Evolutionary conservation across 257 asterid species (phyloP), one percentile per base, ranked within the genome.

Genomic region (Mentha longifolia): DNA sequence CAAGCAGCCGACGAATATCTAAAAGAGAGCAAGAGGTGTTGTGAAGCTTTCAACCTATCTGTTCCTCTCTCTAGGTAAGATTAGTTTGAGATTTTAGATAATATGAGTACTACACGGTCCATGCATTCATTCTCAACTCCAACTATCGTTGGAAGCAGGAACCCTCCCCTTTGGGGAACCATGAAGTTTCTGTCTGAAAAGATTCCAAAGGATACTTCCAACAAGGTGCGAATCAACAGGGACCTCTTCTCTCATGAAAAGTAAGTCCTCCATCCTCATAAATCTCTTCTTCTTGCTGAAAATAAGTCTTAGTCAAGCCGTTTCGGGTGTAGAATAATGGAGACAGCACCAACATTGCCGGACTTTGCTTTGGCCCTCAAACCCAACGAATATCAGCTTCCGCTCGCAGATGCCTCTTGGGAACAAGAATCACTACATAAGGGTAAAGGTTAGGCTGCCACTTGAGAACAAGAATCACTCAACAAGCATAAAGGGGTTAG

Each of bases 1-100:
- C 95, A 91, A 83, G 99, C 99, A 35, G 99, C 99, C n/a, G 98
- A 94, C 30, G 97, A 89, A 79, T 91, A 88, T 77, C 98, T 94
- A 47, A 94, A 89, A 82, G 98, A 91, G 80, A 85, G 99, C 84
- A 89, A 88, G 80, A 94, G 82, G 83, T 82, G 85, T 6, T 83
- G 87, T 70, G 99, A 94, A 77, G 90, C 91, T 75, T 91, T 91
- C 75, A 84, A 94, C 63, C 57, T 83, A 50, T 87, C 90, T 30
- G 78, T 84, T 74, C 98, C 99, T 58, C 56, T 89, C 52, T 94
- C 98, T 30, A 86, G 97, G 98, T 94, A 49, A 39, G 6, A 0
- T 39, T 6, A 39, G 1, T 39, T 39, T 39, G 43, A 9, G 43
- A 39, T 9, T 28, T 28, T 28, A 28, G 31, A 28, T 28, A 28